A percentile compares a stretch with the other conserved stretches of the same genome.
Evolutionary conservation across 495 filamentous ascomycete genomes (phyloP).

Genomic region (Aspergillus bertholletiae): DNA sequence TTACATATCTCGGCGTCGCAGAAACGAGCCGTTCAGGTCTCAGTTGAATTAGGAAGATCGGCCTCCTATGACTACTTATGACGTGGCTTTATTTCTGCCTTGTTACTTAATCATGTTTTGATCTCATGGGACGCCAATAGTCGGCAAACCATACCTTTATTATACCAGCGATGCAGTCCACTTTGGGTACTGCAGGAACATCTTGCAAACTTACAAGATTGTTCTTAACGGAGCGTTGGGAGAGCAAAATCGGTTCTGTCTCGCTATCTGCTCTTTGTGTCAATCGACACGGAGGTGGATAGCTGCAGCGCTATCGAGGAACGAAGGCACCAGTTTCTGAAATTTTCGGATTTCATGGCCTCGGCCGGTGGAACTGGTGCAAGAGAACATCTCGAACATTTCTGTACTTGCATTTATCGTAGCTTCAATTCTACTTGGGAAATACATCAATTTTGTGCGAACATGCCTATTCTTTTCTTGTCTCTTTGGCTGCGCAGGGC

Average conservation of each 20-base stretch:
- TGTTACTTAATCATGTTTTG: background rate
- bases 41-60: background rate
- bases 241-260: conserved; percentile 48
- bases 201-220: conserved; percentile 45
- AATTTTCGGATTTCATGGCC: conserved; percentile 35
- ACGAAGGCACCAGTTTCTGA: conserved; percentile 64
- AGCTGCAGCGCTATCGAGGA: conserved; percentile 42
- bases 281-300: conserved; percentile 15
- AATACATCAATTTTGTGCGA: background rate
- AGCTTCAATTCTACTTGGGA: conserved; percentile 5
- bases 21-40: background rate
- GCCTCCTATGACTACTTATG: background rate
- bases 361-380: conserved; percentile 59
- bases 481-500: too few species aligned
- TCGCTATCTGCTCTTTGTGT: conserved; percentile 25
- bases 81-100: background rate
- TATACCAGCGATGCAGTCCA: conserved; percentile 64
- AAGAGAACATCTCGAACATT: conserved; percentile 72
- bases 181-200: conserved; percentile 63
- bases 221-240: conserved; percentile 74
- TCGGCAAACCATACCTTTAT: background rate
- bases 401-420: conserved; percentile 1
- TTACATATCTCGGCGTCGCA: background rate
- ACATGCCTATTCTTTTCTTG: background rate
- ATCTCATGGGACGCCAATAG: background rate